Percentiles rank a stretch among this genome's conserved stretches.
These are phyloP conservation scores for Aspergillus ustus DNA, from an alignment of 2,329 filamentous ascomycete species.

Conservation along the genomic window DNA sequence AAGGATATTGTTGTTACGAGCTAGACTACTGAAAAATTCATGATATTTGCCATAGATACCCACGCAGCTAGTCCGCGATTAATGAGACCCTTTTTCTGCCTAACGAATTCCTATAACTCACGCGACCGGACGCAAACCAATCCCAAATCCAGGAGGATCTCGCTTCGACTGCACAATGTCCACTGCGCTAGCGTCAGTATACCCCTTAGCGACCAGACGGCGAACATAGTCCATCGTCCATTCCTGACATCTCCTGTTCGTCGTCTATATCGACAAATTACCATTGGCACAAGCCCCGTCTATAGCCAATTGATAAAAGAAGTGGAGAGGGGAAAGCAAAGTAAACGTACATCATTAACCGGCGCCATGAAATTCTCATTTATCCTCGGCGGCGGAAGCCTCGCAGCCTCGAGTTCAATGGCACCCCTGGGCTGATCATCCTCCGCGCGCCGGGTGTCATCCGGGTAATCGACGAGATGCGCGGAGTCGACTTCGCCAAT, in stretches of 20 bases:
- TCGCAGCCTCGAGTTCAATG: conserved; percentile 33
- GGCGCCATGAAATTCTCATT: conserved; percentile 41
- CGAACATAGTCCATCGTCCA: conserved; percentile 41
- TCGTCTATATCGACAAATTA: conserved; percentile 23
- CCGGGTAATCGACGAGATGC: conserved; percentile 26
- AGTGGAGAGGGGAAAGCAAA: too few species aligned
- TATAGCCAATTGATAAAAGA: too few species aligned
- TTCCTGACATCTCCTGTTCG: conserved; percentile 40
- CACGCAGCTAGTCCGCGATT: too few species aligned
- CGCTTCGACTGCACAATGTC: conserved; percentile 35
- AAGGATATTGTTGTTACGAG: too few species aligned
- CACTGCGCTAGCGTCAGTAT: conserved; percentile 29
- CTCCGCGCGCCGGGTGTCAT: not conserved
- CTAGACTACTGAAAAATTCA: too few species aligned
- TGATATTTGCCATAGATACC: too few species aligned
- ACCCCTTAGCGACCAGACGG: conserved; percentile 27
- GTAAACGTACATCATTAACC: conserved; percentile 39
- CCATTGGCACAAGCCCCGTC: too few species aligned
- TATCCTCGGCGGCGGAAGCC: conserved; percentile 34
- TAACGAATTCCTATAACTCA: too few species aligned
- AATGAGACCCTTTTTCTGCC: too few species aligned
- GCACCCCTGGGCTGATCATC: conserved; percentile 29
- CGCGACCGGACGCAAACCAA: conserved; percentile 25
- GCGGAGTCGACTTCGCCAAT: conserved; percentile 28
- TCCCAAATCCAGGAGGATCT: conserved; percentile 35